phyloP scores from a whole-genome alignment of 2,329 filamentous ascomycete genomes.

The Esteya vermicola region DNA sequence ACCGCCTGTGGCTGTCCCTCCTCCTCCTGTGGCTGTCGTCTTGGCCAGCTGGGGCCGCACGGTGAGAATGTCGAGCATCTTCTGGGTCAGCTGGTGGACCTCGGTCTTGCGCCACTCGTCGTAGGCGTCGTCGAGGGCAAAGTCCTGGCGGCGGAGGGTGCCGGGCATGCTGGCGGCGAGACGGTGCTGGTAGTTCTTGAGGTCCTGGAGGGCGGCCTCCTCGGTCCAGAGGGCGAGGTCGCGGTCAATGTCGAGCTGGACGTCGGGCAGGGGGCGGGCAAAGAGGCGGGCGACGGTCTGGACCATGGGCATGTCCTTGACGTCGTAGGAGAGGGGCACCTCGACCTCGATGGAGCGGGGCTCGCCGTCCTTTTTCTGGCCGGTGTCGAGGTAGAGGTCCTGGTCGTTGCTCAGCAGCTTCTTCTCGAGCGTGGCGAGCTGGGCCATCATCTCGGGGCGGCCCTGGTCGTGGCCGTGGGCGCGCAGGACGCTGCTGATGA shows the following conservation, averaged over 20 bases:
- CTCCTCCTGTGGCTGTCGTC: no score
- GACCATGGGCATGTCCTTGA: constrained; percentile 94
- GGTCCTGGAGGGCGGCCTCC: constrained; percentile 74
- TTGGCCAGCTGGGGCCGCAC: constrained; percentile 77
- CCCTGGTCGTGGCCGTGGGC: constrained; percentile 77
- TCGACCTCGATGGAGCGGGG: constrained; percentile 66
- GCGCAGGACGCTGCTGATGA: constrained; percentile 66
- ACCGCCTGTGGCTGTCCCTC: no score
- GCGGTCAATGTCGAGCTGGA: constrained; percentile 76
- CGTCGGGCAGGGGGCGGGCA: constrained; percentile 60
- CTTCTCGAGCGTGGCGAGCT: constrained; percentile 71
- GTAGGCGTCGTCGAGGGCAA: constrained; percentile 79
- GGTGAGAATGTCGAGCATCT: constrained; percentile 84
- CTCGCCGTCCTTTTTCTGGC: constrained; percentile 40
- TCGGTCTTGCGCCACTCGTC: constrained; percentile 87
- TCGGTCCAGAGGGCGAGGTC: constrained; percentile 78
- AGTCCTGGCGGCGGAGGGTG: constrained; percentile 71
- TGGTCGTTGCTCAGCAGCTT: constrained; percentile 91
- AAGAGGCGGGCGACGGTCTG: constrained; percentile 80
- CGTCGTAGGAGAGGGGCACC: constrained; percentile 73
- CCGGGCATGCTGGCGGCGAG: constrained; percentile 66
- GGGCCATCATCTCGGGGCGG: constrained; percentile 66
- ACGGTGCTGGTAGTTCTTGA: constrained; percentile 86
- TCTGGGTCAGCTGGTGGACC: constrained; percentile 70
- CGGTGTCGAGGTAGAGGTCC: constrained; percentile 56